Evolutionary conservation across 352 stramenopile genomes (phyloP), one percentile per base, ranked within the genome.

Genomic region (Globisporangium spiculum): DNA sequence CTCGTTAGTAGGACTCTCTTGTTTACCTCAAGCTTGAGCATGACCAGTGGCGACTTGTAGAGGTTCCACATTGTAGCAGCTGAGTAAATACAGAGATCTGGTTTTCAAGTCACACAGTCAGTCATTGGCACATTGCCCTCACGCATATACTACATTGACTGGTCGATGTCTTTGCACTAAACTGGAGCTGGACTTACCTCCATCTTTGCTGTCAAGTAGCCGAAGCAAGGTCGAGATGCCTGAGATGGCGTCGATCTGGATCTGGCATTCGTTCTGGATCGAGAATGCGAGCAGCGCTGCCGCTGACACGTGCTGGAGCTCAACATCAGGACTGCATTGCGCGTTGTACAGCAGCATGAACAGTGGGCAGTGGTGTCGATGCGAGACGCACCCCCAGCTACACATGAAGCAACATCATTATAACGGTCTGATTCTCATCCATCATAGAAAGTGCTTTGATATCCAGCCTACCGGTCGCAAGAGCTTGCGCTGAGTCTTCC

Each of bases 341-440:
- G 78, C 70, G 16, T 84, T 71, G 22, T 30, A 53, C 2, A 93
- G 58, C 24, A 93, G 65, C 69, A 86, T 69, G 22, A 79, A 86
- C 1, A 93, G 75, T 10, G 84, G 80, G 59, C 86, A 93, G 48
- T 80, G 75, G 63, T 93, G 86, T 9, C 86, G 77, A 57, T 91
- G 84, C 20, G 86, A 92, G 27, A 91, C 71, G 60, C 86, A 93
- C 16, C 76, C 59, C 83, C 83, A 92, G 14, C 85, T 91, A 68
- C 18, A 24, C 27, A 41, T 24, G 20, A 24, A 38, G 5, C 0
- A 9, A 38, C 6, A 53, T 12, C 50, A 10, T 53, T 1, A n/a
- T 12, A 7, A 48, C 24, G n/a, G 4, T n/a, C 16, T 32, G 14
- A 9, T 36, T 12, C n/a, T 63, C 14, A n/a, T 9, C 12, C 10